These are phyloP conservation scores for Globisporangium heterothallicum DNA, from an alignment of 352 stramenopile species.

Conservation along the genomic window DNA sequence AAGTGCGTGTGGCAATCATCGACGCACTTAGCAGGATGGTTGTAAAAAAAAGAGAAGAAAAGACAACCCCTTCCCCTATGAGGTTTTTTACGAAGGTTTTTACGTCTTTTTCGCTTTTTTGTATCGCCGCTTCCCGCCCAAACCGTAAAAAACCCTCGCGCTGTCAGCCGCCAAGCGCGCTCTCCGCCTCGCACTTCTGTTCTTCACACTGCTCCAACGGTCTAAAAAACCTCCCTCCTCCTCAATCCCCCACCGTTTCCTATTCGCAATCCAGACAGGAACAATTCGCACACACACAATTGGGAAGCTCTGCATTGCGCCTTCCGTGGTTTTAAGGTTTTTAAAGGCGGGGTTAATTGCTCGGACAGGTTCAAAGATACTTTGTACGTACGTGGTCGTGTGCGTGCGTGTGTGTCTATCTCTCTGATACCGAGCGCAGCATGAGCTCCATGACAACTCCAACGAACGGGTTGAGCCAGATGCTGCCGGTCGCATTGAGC, in stretches of 20 bases:
- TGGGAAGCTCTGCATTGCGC: no score
- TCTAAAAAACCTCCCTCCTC: constrained; percentile 6
- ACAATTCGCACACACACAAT: neutral
- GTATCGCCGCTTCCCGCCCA: neutral
- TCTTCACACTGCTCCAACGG: neutral
- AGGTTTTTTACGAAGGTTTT: constrained; percentile 13
- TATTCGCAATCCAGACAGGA: neutral
- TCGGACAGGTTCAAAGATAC: neutral
- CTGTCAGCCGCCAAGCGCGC: no score
- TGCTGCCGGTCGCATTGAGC: constrained; percentile 11
- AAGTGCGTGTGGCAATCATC: neutral
- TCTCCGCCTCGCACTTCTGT: no score
- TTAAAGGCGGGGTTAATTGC: neutral
- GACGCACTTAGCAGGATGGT: no score
- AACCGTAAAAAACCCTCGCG: no score
- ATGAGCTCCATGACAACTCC: constrained; percentile 15
- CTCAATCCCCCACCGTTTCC: neutral
- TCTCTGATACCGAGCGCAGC: neutral
- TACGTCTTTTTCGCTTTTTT: neutral
- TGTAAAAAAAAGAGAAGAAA: neutral
- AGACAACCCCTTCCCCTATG: neutral
- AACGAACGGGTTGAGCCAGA: constrained; percentile 13
- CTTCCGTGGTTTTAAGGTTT: constrained; percentile 3
- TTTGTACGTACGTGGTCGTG: neutral
- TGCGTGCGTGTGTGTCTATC: constrained; percentile 1